Evolutionary conservation across 148 eudicot genomes (phyloP).

Genomic region (Oxyria digyna): DNA sequence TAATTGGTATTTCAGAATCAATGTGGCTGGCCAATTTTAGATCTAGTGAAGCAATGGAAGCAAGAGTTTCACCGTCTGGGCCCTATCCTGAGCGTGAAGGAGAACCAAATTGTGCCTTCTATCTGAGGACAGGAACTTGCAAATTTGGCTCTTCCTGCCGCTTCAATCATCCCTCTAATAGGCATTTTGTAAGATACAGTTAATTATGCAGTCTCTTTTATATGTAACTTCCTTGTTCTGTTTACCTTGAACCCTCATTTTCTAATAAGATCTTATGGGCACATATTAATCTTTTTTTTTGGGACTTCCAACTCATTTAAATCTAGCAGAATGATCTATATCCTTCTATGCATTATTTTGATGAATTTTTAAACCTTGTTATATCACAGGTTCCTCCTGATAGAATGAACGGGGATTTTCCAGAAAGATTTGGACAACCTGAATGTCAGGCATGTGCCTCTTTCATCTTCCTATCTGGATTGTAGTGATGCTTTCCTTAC

Average conservation of each 20-base stretch:
- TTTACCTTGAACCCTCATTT: not conserved
- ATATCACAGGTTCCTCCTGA: conserved; percentile 61
- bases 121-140: conserved; percentile 86
- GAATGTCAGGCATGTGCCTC: conserved; percentile 77
- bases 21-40: conserved; percentile 65
- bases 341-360: not conserved
- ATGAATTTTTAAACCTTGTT: conserved; percentile 11
- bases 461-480: conserved; percentile 7
- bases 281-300: not conserved
- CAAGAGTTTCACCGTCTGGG: conserved; percentile 62
- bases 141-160: conserved; percentile 84
- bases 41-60: conserved; percentile 56
- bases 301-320: not conserved
- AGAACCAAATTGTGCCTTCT: conserved; percentile 88
- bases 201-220: conserved; percentile 6
- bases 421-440: conserved; percentile 89
- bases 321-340: not conserved
- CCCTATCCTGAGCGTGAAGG: conserved; percentile 87
- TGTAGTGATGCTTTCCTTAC: not conserved
- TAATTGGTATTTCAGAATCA: conserved; percentile 30
- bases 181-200: conserved; percentile 59
- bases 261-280: not conserved
- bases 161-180: conserved; percentile 83
- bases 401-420: conserved; percentile 87
- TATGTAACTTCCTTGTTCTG: not conserved